Conservation (phyloP, 345 rosid species). For the Aethionema arabicum region DNA sequence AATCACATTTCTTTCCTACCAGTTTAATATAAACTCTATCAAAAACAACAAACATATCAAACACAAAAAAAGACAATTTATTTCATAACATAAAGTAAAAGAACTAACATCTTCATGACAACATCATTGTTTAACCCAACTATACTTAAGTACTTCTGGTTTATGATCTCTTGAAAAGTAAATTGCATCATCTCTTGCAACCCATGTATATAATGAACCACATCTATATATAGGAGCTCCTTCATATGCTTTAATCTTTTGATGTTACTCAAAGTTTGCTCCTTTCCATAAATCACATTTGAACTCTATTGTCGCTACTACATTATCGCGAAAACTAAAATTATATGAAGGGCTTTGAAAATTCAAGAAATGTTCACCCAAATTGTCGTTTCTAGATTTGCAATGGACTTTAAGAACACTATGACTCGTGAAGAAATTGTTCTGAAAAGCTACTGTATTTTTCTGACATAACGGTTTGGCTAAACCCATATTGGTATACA, state of each 20-base stretch:
- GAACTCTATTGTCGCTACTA: not conserved
- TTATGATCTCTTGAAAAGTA: conserved; percentile 3
- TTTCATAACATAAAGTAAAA: too few relatives aligned
- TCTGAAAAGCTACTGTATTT: too few relatives aligned
- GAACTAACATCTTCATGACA: not conserved
- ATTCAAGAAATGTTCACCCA: conserved; percentile 4
- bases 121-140: not conserved
- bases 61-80: too few relatives aligned
- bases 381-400: not conserved
- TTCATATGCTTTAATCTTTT: not conserved
- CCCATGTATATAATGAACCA: too few relatives aligned
- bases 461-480: too few relatives aligned
- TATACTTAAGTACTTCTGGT: not conserved
- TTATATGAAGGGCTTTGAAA: conserved; percentile 6
- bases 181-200: not conserved
- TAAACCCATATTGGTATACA: too few relatives aligned
- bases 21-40: too few relatives aligned
- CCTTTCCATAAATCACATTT: conserved; percentile 2
- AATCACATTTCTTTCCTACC: too few relatives aligned
- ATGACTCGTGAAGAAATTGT: too few relatives aligned
- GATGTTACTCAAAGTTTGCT: not conserved
- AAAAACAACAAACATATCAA: too few relatives aligned
- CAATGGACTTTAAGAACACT: too few relatives aligned
- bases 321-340: conserved; percentile 11
- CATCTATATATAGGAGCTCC: not conserved